A percentile compares a stretch with the other conserved stretches of the same genome.
Conservation (phyloP, 345 rosid genomes). For the Trapa incisa region DNA sequence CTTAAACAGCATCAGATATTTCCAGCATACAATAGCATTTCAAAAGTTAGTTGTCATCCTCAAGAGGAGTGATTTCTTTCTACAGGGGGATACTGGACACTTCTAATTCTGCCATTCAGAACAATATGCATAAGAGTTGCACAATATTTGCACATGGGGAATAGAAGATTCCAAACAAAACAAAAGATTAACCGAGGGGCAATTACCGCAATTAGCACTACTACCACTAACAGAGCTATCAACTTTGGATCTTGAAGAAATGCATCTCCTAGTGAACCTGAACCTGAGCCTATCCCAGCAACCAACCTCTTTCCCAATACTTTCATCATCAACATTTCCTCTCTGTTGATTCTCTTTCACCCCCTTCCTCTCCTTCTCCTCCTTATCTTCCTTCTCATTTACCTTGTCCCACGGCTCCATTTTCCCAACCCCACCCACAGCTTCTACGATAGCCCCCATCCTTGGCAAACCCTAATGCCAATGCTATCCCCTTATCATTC, state of each 20-base stretch:
- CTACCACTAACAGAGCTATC: conserved; percentile 56
- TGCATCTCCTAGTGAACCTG: conserved; percentile 40
- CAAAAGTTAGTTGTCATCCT: background rate
- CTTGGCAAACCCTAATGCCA: background rate
- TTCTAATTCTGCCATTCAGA: background rate
- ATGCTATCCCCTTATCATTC: background rate
- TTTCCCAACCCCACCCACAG: background rate
- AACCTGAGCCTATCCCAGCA: conserved; percentile 42
- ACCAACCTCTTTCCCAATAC: conserved; percentile 30
- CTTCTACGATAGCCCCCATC: conserved; percentile 5
- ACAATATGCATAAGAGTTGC: background rate
- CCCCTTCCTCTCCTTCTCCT: conserved; percentile 15
- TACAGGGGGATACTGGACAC: background rate
- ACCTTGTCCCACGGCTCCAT: conserved; percentile 6
- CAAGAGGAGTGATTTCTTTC: background rate
- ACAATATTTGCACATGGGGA: background rate
- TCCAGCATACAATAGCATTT: background rate
- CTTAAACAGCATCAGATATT: background rate
- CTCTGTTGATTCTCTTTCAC: conserved; percentile 32
- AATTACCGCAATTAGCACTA: conserved; percentile 29
- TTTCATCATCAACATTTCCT: conserved; percentile 6
- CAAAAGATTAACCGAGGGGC: background rate
- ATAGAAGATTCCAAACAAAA: background rate
- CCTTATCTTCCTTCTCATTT: conserved; percentile 18
- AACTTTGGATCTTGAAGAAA: conserved; percentile 76